Percentiles rank a stretch among this genome's conserved stretches.
Conservation (phyloP, 1,284 basidiomycete species). For the Schizophyllum commune region DNA sequence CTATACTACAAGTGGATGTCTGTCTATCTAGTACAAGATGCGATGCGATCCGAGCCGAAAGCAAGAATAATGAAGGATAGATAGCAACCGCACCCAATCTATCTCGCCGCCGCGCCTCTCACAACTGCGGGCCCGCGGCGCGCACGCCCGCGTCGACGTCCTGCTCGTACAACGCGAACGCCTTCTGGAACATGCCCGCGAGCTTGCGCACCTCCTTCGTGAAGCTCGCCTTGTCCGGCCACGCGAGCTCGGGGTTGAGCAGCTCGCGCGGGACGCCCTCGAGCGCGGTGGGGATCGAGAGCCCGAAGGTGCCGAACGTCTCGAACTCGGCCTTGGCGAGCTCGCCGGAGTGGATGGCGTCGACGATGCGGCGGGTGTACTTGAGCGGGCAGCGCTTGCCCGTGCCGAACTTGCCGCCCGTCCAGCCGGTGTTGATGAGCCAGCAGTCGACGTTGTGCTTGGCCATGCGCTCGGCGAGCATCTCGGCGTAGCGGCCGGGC, state of each 20-base stretch:
- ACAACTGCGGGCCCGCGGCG: slow-evolving; percentile 62
- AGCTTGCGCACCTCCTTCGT: slow-evolving; percentile 79
- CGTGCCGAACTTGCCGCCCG: slow-evolving; percentile 87
- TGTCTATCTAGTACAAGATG: background rate
- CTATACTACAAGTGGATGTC: background rate
- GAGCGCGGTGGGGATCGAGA: slow-evolving; percentile 75
- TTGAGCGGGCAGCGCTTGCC: slow-evolving; percentile 93
- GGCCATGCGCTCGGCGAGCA: slow-evolving; percentile 95
- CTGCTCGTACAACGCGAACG: slow-evolving; percentile 83
- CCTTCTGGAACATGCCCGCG: slow-evolving; percentile 88
- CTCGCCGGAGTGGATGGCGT: slow-evolving; percentile 93
- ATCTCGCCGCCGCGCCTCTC: slow-evolving; percentile 7
- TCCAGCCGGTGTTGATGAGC: slow-evolving; percentile 99
- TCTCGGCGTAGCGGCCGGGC: slow-evolving; percentile 92
- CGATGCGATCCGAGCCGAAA: background rate
- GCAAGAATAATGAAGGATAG: background rate
- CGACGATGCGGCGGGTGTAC: slow-evolving; percentile 93
- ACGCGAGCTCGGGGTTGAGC: slow-evolving; percentile 80
- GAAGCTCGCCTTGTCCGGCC: slow-evolving; percentile 84
- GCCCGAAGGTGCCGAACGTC: slow-evolving; percentile 74
- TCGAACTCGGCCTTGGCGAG: slow-evolving; percentile 85
- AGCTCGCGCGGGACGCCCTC: slow-evolving; percentile 85
- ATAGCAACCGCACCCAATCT: background rate
- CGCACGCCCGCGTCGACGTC: slow-evolving; percentile 76
- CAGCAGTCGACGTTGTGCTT: slow-evolving; percentile 91